These are phyloP conservation scores for Nemania abortiva DNA, from an alignment of 2,329 filamentous ascomycete species.

Conservation along the genomic window DNA sequence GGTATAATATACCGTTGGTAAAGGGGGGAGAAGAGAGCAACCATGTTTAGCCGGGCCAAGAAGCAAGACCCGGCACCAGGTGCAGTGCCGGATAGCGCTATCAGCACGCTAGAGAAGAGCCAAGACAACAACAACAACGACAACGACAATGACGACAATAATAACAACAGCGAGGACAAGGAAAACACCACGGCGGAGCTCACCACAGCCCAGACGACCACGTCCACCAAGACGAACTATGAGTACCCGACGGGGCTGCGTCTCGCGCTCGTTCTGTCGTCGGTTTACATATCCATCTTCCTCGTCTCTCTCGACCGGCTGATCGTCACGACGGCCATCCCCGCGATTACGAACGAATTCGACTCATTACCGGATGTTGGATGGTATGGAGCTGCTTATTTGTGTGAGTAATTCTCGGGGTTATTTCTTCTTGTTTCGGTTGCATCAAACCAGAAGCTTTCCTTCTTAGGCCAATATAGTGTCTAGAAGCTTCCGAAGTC, in stretches of 20 bases:
- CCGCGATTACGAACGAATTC: constrained; percentile 56
- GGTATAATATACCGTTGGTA: background rate
- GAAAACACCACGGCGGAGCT: constrained; percentile 23
- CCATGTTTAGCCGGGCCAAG: constrained; percentile 38
- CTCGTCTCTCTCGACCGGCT: constrained; percentile 55
- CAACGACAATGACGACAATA: background rate
- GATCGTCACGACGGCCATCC: constrained; percentile 56
- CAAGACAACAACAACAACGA: constrained; percentile 9
- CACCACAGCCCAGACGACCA: constrained; percentile 34
- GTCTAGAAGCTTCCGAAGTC: too few species aligned
- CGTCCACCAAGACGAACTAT: constrained; percentile 37
- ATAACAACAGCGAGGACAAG: constrained; percentile 5
- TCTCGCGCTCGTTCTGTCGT: constrained; percentile 51
- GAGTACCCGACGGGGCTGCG: constrained; percentile 53
- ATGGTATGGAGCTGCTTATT: constrained; percentile 57
- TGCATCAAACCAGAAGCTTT: too few species aligned
- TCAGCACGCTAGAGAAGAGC: constrained; percentile 9
- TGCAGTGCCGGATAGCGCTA: constrained; percentile 22
- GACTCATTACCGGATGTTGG: constrained; percentile 55
- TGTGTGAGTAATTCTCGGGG: too few species aligned
- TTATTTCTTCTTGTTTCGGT: too few species aligned
- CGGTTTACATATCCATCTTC: constrained; percentile 55
- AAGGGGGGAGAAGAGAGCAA: background rate
- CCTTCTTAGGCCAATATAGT: too few species aligned
- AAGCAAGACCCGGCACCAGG: constrained; percentile 26